Base-by-base conservation (phyloP, 2,329 filamentous ascomycete genomes). In the Colletotrichum costaricense region DNA sequence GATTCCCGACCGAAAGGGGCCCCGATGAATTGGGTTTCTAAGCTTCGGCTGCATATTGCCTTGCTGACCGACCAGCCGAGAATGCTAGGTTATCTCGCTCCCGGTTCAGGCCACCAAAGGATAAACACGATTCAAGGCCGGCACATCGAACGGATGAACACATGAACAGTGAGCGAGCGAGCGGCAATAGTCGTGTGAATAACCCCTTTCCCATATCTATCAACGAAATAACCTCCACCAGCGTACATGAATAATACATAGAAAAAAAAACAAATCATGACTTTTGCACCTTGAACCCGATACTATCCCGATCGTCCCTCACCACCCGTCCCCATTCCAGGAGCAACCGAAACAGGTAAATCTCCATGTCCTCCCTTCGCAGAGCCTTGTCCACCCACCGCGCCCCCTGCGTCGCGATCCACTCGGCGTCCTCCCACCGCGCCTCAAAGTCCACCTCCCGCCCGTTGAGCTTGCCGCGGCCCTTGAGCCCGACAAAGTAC, bases 301-400 rank as follows among this genome's bases (percentile, higher is more conserved):
- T 80, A 14, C 82, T 81, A n/a, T 88, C 85, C 74, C 88, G 81
- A 52, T 83, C 78, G 77, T 95, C 92, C 81, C 93, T 89, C 26
- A 92, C 88, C 57, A 95, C 78, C 74, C 93, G 84, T 2, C 88
- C 93, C 92, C 93, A 97, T 84, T 97, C 94, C 24, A 97, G 82
- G 77, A 97, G 82, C 73, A 97, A 80, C 59, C 94, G 85, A 79
- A 95, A 97, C 78, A 96, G 86, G 78, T 97, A 97, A 11, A 95
- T 88, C 81, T 95, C 93, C 89, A 93, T 94, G 78, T 97, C 94
- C 80, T 93, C 92, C 77, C 89, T 90, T 72, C 92, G 85, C 22
- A 95, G 77, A 14, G 89, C 92, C 79, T 86, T 86, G 7, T 84
- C 83, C 2, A 90, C 91, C 93, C 93, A 95, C 71, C 87, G 86